Conservation (phyloP, 192 early-diverging fungal genomes). For the Glomus cerebriforme region DNA sequence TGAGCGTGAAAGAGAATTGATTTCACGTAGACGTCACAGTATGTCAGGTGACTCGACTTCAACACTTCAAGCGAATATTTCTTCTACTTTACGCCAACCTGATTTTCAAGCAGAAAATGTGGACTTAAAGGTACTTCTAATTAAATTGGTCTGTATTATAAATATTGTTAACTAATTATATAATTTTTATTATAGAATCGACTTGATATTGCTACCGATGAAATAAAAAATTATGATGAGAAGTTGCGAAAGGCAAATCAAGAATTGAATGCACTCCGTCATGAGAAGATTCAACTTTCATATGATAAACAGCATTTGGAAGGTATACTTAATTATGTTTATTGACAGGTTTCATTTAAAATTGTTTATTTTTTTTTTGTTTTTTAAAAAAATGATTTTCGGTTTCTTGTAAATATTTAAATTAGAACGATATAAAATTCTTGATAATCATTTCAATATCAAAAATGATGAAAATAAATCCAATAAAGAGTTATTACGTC, state of each 20-base stretch:
- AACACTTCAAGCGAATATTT: neutral
- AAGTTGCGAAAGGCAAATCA: neutral
- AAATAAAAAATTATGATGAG: constrained; percentile 1
- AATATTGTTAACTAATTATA: neutral
- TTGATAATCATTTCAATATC: neutral
- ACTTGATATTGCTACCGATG: neutral
- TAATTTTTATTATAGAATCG: neutral
- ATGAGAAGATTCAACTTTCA: neutral
- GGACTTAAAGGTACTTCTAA: neutral
- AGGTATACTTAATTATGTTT: neutral
- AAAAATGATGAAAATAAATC: neutral
- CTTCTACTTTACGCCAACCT: neutral
- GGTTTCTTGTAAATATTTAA: neutral
- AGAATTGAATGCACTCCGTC: neutral
- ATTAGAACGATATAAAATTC: neutral
- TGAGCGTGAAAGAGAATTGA: neutral
- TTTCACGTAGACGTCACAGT: neutral
- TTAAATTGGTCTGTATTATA: neutral
- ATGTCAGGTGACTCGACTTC: neutral
- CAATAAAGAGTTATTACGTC: neutral
- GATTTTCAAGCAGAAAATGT: neutral
- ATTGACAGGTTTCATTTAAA: neutral
- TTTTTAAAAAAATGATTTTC: neutral
- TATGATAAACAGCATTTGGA: neutral
- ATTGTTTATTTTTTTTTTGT: neutral